These are phyloP conservation scores for Pythium apleroticum DNA, from an alignment of 352 stramenopile species.

Conservation along the genomic window DNA sequence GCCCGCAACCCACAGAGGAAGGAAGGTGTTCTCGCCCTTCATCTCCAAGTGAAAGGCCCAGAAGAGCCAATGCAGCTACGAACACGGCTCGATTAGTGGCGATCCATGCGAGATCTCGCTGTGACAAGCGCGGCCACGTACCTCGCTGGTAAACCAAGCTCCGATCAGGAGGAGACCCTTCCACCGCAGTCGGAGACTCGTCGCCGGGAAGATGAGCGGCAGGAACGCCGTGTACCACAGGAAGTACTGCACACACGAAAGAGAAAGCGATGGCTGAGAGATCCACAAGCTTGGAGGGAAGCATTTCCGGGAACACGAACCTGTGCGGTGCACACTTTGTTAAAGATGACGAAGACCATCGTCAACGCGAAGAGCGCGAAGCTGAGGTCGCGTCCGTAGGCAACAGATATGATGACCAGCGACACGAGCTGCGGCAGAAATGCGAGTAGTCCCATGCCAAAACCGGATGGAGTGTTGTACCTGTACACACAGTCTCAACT, in stretches of 20 bases:
- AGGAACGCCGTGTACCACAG: conserved; percentile 96
- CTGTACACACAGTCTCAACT: conserved; percentile 25
- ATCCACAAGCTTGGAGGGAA: background rate
- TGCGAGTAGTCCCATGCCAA: conserved; percentile 73
- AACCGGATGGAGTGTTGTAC: conserved; percentile 78
- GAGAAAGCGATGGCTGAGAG: background rate
- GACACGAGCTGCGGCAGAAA: conserved; percentile 85
- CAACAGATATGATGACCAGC: conserved; percentile 69
- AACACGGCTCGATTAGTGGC: background rate
- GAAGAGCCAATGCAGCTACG: conserved; percentile 87
- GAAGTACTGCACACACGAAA: conserved; percentile 92
- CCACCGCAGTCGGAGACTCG: conserved; percentile 60
- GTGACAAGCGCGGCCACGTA: conserved; percentile 21
- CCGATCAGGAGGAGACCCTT: conserved; percentile 63
- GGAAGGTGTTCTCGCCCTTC: conserved; percentile 87
- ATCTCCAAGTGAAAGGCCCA: conserved; percentile 92
- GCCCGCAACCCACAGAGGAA: conserved; percentile 83
- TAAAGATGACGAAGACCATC: conserved; percentile 99
- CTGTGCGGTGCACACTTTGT: conserved; percentile 93
- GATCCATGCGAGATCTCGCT: background rate
- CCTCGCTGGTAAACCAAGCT: conserved; percentile 76
- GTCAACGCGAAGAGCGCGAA: conserved; percentile 97
- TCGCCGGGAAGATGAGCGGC: conserved; percentile 83
- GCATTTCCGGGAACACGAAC: conserved; percentile 28
- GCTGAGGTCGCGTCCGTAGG: conserved; percentile 83